Evolutionary conservation across 345 rosid species (phyloP), one percentile per base, ranked within the genome.

Genomic region (Populus simonii): DNA sequence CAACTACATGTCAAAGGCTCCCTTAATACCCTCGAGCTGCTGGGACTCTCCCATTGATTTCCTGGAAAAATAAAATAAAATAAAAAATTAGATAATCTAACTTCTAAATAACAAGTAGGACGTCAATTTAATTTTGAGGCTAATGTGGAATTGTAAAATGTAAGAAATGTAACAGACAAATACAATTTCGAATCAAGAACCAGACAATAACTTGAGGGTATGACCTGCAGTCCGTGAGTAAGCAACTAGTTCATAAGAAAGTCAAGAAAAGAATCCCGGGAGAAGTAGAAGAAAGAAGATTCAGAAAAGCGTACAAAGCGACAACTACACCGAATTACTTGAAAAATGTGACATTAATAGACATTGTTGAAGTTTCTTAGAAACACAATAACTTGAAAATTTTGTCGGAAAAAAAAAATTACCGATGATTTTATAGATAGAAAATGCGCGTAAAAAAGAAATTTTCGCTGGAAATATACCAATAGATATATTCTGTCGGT

Each of bases 31-130:
- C 35, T 84, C 87, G 9, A 88, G 25, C 25, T 25, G 25, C 25
- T 25, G 79, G 76, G 90, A 83, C 82, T 90, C 93, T 66, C 89
- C 93, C 70, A 88, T 5, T 45, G 90, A 90, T 59, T 82, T 75
- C 85, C 91, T 90, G 88, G 18, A 81, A 66, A 73, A 16, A 38
- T 16, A 25, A 13, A 36, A 23, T 39, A 68, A 20, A 13, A 36
- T 36, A 5, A 3, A 29, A 55, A 55, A 41, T 59, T 5, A 70
- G n/a, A 47, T 67, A 51, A 66, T 2, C 17, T 66, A 53, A 55
- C 25, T 45, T 23, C 1, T 12, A 17, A 41, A 66, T 10, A 27
- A 43, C 31, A 12, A 38, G 1, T 6, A 6, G 15, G 29, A 9
- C 17, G 16, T 18, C 8, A 51, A 73, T 35, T 2, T 6, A 22